Conservation (phyloP, 2,329 filamentous ascomycete genomes). For the Lecanicillium sp. region DNA sequence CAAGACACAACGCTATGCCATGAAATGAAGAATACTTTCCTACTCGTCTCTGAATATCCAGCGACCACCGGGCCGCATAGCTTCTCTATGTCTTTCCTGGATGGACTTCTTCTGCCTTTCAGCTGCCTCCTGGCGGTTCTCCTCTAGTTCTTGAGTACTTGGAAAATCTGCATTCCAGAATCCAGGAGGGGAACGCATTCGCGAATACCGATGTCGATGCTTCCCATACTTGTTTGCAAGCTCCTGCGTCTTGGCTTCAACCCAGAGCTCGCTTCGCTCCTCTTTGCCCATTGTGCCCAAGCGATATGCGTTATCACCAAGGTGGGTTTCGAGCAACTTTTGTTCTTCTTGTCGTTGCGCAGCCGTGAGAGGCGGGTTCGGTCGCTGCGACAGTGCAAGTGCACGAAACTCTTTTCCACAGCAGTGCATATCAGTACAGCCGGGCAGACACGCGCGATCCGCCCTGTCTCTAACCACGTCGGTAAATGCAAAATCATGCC, state of each 20-base stretch:
- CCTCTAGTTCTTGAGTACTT: constrained; percentile 68
- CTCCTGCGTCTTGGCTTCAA: constrained; percentile 67
- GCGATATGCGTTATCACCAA: constrained; percentile 52
- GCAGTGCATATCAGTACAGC: constrained; percentile 68
- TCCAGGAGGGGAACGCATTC: constrained; percentile 68
- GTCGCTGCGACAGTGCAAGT: constrained; percentile 49
- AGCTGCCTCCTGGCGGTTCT: constrained; percentile 57
- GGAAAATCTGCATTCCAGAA: constrained; percentile 92
- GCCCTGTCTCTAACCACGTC: constrained; percentile 66
- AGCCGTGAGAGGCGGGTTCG: constrained; percentile 25
- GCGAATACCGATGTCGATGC: constrained; percentile 67
- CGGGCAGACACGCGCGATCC: constrained; percentile 61
- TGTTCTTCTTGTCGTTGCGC: constrained; percentile 33
- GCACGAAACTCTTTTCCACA: constrained; percentile 64
- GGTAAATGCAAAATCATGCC: constrained; percentile 62
- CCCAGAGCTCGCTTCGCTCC: constrained; percentile 58
- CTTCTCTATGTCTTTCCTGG: constrained; percentile 69
- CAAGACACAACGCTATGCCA: background rate
- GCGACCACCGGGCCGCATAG: constrained; percentile 64
- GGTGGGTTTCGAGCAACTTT: constrained; percentile 44
- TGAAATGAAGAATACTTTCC: background rate
- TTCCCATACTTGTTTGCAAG: constrained; percentile 69
- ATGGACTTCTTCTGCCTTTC: constrained; percentile 56
- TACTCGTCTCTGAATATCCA: constrained; percentile 81
- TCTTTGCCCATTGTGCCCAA: constrained; percentile 47